Evolutionary conservation across 2,329 filamentous ascomycete genomes (phyloP).

Genomic region (Ophiostoma pallidulum): DNA sequence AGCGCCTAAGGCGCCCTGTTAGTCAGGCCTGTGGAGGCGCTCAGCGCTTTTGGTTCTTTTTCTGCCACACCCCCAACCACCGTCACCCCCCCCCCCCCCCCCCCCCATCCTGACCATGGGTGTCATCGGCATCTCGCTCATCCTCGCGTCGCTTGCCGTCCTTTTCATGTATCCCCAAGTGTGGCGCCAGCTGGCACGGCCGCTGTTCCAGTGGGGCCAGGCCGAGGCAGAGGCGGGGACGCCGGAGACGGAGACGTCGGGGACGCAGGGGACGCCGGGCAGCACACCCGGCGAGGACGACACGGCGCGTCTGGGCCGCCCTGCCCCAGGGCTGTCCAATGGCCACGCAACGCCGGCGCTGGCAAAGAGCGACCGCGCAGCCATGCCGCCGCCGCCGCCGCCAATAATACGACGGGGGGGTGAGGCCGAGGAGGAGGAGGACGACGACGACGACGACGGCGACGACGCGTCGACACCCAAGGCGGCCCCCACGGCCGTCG

Average conservation of each 20-base stretch:
- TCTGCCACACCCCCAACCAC: not conserved
- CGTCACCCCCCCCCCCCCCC: not conserved
- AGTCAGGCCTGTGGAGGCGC: no score
- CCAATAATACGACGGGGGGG: slow-evolving; percentile 6
- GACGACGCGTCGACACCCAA: slow-evolving; percentile 43
- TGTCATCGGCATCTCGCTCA: slow-evolving; percentile 50
- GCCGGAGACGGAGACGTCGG: not conserved
- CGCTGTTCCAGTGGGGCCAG: slow-evolving; percentile 7
- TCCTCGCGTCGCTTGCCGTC: slow-evolving; percentile 51
- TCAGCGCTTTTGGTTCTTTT: not conserved
- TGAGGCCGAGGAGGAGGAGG: not conserved
- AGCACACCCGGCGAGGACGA: not conserved
- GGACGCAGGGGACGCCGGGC: no score
- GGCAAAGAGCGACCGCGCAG: not conserved
- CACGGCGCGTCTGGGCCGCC: no score
- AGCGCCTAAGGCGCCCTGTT: no score
- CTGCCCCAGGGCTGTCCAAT: no score
- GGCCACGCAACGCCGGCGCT: not conserved
- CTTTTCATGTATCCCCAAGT: slow-evolving; percentile 44
- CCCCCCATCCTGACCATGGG: slow-evolving; percentile 33
- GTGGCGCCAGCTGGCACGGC: slow-evolving; percentile 29
- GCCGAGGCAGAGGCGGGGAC: slow-evolving; percentile 4
- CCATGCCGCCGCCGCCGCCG: slow-evolving; percentile 13
- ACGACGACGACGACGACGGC: slow-evolving; percentile 19
- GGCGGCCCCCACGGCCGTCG: slow-evolving; percentile 26